Evolutionary conservation across 495 filamentous ascomycete species (phyloP), one percentile per base, ranked within the genome.

Genomic region (Thermothielavioides terrestris): DNA sequence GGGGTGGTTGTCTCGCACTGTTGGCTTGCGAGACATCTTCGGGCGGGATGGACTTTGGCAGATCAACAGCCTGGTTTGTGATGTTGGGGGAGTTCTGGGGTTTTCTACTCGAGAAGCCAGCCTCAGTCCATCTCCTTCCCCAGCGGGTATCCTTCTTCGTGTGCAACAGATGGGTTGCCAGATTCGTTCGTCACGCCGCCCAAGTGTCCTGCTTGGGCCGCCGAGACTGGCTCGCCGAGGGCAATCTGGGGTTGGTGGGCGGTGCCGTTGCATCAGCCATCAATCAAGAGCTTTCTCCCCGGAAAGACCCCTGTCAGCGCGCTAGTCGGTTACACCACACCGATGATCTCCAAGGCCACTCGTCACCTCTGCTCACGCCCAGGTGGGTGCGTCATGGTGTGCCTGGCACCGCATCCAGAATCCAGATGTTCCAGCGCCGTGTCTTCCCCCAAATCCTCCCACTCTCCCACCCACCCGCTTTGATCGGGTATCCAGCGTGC

Each of bases 141-240:
- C 39, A 42, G 39, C 23, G 39, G 23, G 42, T 39, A 42, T 51
- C 42, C 49, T 54, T 58, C 47, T 34, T 41, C 39, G 40, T 30
- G 53, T 62, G 31, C 38, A 51, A 60, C 57, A 51, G 57, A 44
- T 55, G 50, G 39, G n/a, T 37, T 37, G n/a, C 27, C 32, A 43
- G 60, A 57, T 53, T 59, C 53, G 55, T 63, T 58, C 53, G 55
- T 63, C 60, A 63, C 50, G 42, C 52, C 46, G 18, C 47, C 44
- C 53, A 48, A 34, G 25, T 27, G 48, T 11, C 46, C 40, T 31
- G 18, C 56, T 50, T 40, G 50, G 44, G 41, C 35, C 37, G 41
- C 47, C 50, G 23, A 44, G 48, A 40, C 47, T 42, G 44, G 42
- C 46, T 41, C 51, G 49, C 56, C 49, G 52, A 59, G 49, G 46